phyloP scores from a whole-genome alignment of 148 eudicot species.

The Camellia japonica region DNA sequence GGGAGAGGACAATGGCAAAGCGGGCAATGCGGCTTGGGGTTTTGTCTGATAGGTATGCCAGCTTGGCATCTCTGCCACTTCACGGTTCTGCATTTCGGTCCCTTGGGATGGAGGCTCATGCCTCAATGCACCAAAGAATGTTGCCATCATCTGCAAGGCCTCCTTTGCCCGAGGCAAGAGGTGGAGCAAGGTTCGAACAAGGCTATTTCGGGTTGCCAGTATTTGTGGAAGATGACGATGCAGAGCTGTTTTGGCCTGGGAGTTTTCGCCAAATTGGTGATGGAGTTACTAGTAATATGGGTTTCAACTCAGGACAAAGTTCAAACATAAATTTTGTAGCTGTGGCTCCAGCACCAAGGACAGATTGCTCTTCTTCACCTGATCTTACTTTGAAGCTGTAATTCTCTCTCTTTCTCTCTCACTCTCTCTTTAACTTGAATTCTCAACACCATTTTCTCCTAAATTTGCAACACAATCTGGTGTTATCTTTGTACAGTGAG shows the following conservation, averaged over 20 bases:
- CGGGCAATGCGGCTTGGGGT: conserved; percentile 55
- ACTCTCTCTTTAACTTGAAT: neutral
- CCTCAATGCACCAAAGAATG: conserved; percentile 36
- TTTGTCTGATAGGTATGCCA: conserved; percentile 42
- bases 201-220: conserved; percentile 28
- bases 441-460: neutral
- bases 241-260: conserved; percentile 47
- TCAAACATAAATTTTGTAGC: conserved; percentile 27
- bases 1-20: conserved; percentile 55
- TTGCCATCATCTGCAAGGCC: conserved; percentile 20
- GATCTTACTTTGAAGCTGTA: conserved; percentile 50
- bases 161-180: conserved; percentile 26
- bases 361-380: conserved; percentile 27
- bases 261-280: conserved; percentile 34
- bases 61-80: conserved; percentile 49
- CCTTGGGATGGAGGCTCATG: conserved; percentile 46
- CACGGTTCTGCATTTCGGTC: conserved; percentile 40
- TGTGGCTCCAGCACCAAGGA: conserved; percentile 21
- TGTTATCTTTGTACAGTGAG: conserved; percentile 26
- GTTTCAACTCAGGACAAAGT: conserved; percentile 18
- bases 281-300: neutral
- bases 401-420: neutral
- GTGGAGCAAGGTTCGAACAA: conserved; percentile 37
- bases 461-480: neutral
- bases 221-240: conserved; percentile 38